Conservation (phyloP, 2,329 filamentous ascomycete genomes). For the Xylariaceae sp. region DNA sequence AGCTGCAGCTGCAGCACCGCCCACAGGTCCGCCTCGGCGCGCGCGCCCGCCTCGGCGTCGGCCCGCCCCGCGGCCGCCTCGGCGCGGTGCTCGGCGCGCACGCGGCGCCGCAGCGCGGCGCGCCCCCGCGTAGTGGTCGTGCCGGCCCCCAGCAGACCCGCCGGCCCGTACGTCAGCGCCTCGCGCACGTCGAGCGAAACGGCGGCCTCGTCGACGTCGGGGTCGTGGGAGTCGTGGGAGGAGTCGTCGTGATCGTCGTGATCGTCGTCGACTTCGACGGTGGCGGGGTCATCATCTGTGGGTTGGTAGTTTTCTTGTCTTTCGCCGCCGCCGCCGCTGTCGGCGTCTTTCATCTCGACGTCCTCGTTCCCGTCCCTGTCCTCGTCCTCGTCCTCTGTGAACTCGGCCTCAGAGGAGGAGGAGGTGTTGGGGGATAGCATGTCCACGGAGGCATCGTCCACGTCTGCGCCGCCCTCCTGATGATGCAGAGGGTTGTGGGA, state of each 20-base stretch:
- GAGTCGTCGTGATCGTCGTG: slow-evolving; percentile 15
- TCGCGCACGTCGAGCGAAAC: slow-evolving; percentile 18
- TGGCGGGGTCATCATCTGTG: slow-evolving; percentile 4
- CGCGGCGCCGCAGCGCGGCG: slow-evolving; percentile 10
- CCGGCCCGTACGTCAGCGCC: slow-evolving; percentile 15
- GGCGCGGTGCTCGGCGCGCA: slow-evolving; percentile 18
- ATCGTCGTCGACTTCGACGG: slow-evolving; percentile 7
- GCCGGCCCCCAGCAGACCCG: slow-evolving; percentile 2
- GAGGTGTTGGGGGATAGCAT: slow-evolving; percentile 2
- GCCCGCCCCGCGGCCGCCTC: slow-evolving; percentile 17
- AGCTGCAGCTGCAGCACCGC: too few species aligned
- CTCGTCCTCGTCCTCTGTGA: slow-evolving; percentile 1
- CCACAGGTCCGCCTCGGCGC: slow-evolving; percentile 21
- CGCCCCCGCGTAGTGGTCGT: slow-evolving; percentile 9
- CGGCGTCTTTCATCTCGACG: slow-evolving; percentile 1
- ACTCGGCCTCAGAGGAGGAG: slow-evolving; percentile 5
- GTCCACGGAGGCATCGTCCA: slow-evolving; percentile 1
- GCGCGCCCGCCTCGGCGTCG: slow-evolving; percentile 11
- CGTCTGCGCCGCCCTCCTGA: slow-evolving; percentile 1
- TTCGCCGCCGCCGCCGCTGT: slow-evolving; percentile 2
- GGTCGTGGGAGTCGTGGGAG: slow-evolving; percentile 20
- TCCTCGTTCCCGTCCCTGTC: slow-evolving; percentile 3
- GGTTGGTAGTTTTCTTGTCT: too few species aligned
- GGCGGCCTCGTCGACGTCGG: slow-evolving; percentile 3
- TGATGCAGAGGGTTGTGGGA: background rate